These are phyloP conservation scores for Globisporangium viniferum DNA, from an alignment of 352 stramenopile genomes.

Conservation along the genomic window DNA sequence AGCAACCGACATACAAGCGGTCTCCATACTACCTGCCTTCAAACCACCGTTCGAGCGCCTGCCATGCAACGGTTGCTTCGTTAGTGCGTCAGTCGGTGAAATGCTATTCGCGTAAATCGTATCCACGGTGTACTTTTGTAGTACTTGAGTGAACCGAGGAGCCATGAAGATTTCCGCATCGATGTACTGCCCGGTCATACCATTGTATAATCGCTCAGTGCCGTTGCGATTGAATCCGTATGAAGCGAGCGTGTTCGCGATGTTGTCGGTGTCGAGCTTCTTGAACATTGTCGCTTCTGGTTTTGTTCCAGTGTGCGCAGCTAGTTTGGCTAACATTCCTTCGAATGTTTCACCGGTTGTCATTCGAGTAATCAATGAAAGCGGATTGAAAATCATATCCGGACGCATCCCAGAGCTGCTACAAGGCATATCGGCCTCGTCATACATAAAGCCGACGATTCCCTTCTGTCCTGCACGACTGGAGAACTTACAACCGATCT, in stretches of 20 bases:
- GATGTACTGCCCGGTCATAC: not conserved
- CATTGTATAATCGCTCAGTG: not conserved
- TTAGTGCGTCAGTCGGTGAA: not conserved
- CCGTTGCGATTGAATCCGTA: not conserved
- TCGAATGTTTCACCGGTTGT: not conserved
- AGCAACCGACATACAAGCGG: not conserved
- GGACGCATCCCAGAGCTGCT: not conserved
- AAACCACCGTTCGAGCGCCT: not conserved
- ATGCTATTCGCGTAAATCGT: not conserved
- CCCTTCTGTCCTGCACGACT: not conserved
- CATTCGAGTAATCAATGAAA: not conserved
- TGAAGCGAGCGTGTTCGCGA: not conserved
- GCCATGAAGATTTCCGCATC: not conserved
- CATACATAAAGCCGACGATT: not conserved
- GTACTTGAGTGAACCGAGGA: not conserved
- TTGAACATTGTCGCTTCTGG: not conserved
- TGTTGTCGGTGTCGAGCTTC: not conserved
- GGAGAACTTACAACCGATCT: slow-evolving; percentile 15
- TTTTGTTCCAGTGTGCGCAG: not conserved
- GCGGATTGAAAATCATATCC: not conserved
- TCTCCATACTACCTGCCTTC: not conserved
- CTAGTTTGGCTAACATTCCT: not conserved
- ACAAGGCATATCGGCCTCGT: not conserved
- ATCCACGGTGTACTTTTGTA: not conserved
- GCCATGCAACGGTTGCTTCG: not conserved